Evolutionary conservation across 2,329 filamentous ascomycete species (phyloP), one percentile per base, ranked within the genome.

Genomic region (Cercospora nicotianae): DNA sequence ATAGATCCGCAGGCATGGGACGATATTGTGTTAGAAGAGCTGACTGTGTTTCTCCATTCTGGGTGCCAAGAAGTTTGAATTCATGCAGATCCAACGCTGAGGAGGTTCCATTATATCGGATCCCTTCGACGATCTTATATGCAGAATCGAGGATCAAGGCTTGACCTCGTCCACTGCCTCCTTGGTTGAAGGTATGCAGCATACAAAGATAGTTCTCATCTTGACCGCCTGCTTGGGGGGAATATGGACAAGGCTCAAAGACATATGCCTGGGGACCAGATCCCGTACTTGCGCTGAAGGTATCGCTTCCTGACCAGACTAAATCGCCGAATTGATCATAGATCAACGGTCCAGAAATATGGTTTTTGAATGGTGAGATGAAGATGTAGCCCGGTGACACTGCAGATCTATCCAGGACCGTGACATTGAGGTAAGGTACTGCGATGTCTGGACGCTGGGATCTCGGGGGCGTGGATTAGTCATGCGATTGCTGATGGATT

Each of bases 21-120:
- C 31, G 30, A 13, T 61, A 61, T 39, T 51, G 53, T n/a, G 31
- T 61, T 3, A 65, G 7, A 7, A 65, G 33, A n/a, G 39, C 63
- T 5, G 63, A 45, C 26, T 36, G 55, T 7, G 28, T 20, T 20
- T 36, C 5, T 6, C 30, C 55, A 20, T n/a, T n/a, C n/a, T n/a
- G n/a, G n/a, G n/a, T 23, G 1, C 23, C 57, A 20, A 60, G 9
- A 8, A 83, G 66, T 20, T 72, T 71, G 68, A 81, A 77, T 42
- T 81, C 80, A 68, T 82, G 81, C 60, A 80, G 74, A 53, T 83
- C 75, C 23, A 75, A 74, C 3, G 67, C 65, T 5, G 59, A 61
- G 5, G 77, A 67, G 1, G 53, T 30, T 1, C 75, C 76, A 12
- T 69, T 72, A 0, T 61, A 42, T 1, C n/a, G 39, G 20, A 48